Evolutionary conservation across 2,329 filamentous ascomycete genomes (phyloP), one percentile per base, ranked within the genome.

Genomic region (Tolypocladium capitatum): DNA sequence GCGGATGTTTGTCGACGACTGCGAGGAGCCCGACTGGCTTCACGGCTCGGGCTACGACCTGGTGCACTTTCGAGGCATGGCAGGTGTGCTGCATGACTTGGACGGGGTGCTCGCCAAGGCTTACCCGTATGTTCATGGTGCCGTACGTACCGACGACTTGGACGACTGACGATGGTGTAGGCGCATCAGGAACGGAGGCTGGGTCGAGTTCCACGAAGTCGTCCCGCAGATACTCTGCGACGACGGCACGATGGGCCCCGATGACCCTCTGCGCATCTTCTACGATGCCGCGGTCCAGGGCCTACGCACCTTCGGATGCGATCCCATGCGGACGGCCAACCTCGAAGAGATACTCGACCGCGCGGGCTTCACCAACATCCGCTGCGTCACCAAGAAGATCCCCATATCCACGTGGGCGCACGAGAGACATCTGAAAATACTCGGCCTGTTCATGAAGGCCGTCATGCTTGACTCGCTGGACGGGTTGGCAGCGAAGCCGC

Each of bases 1-100:
- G n/a, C 68, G 68, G 8, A 82, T 82, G 62, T 66, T 80, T 49
- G 70, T 84, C 10, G 80, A 83, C 55, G 79, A 83, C 56, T 72
- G 73, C 45, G 76, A 66, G 49, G 63, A 81, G 52, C 68, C 74
- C 43, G 69, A 75, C 9, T 84, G 80, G 80, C 52, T 63, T 5
- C 64, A 66, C 27, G 76, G 74, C 45, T 61, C 67, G 4, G 65
- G 72, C 46, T 80, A 76, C 56, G 78, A 82, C 58, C 70, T 75
- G 52, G 72, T 82, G 1, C 71, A 70, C 67, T 74, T 70, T 55
- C 69, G 63, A 55, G 71, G 57, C 56, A 73, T 65, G 67, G 76
- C 68, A 55, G 67, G 53, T 27, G 68, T 72, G 30, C 68, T 84
- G 36, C 63, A 67, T n/a, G 68, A 82, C 54, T 56, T 77, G 20